phyloP scores from a whole-genome alignment of 2,329 filamentous ascomycete species.

The Dothiorella sarmentorum region DNA sequence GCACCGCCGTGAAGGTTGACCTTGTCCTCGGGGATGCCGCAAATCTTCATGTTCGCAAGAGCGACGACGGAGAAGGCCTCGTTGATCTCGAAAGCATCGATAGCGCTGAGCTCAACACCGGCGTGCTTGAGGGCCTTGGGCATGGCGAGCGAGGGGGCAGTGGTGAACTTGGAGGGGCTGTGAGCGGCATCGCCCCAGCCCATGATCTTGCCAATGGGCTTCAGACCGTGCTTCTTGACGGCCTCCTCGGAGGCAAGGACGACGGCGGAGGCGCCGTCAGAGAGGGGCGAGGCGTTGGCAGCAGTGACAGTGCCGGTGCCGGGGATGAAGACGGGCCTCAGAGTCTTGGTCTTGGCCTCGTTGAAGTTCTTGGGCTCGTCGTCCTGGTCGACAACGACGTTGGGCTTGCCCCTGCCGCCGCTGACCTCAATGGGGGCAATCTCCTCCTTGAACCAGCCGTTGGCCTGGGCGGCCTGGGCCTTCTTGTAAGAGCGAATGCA shows the following conservation, averaged over 20 bases:
- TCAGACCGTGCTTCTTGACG: conserved; percentile 85
- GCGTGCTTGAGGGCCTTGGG: conserved; percentile 98
- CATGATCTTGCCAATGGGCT: conserved; percentile 91
- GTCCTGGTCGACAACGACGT: conserved; percentile 74
- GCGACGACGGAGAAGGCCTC: conserved; percentile 98
- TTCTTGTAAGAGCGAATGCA: conserved; percentile 94
- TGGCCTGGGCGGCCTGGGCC: conserved; percentile 79
- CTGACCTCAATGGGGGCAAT: conserved; percentile 87
- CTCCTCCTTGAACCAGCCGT: conserved; percentile 77
- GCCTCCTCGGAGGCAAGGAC: conserved; percentile 93
- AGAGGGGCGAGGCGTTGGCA: conserved; percentile 93
- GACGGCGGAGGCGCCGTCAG: conserved; percentile 88
- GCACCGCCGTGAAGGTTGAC: conserved; percentile 95
- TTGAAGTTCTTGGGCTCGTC: conserved; percentile 90
- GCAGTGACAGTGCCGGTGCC: conserved; percentile 87
- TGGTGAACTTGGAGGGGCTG: conserved; percentile 92
- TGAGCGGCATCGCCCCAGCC: conserved; percentile 96
- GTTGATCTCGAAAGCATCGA: conserved; percentile 98
- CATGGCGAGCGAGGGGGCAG: conserved; percentile 86
- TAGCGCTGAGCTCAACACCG: conserved; percentile 68
- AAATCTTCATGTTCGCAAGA: conserved; percentile 91
- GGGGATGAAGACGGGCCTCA: conserved; percentile 76
- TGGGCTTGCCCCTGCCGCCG: conserved; percentile 85
- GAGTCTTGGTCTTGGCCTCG: conserved; percentile 48
- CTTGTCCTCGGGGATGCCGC: conserved; percentile 74